Conservation (phyloP, 1,284 basidiomycete species). For the Ustilago nuda region DNA sequence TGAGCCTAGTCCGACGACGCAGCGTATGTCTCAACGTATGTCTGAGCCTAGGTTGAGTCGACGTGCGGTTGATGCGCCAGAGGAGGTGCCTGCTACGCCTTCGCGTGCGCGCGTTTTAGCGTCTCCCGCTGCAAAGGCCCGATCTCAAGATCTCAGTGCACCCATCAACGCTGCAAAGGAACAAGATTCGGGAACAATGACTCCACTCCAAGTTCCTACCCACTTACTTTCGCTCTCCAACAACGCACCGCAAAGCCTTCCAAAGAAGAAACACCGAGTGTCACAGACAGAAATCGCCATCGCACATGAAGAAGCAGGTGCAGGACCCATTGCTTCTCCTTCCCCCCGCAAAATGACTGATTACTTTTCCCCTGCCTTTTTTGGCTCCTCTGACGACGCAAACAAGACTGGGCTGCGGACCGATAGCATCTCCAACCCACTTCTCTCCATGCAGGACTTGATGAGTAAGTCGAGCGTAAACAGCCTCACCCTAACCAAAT, state of each 20-base stretch:
- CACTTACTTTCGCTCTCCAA: slow-evolving; percentile 7
- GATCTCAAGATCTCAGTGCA: background rate
- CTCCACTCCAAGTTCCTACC: slow-evolving; percentile 19
- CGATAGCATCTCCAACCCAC: slow-evolving; percentile 34
- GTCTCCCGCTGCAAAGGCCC: background rate
- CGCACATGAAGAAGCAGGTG: slow-evolving; percentile 52
- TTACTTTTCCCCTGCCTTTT: slow-evolving; percentile 24
- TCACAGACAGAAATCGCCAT: slow-evolving; percentile 43
- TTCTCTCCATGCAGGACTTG: background rate
- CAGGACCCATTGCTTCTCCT: slow-evolving; percentile 42
- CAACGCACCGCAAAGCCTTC: slow-evolving; percentile 32
- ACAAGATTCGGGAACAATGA: background rate
- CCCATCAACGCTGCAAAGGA: background rate
- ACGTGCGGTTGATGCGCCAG: slow-evolving; percentile 1
- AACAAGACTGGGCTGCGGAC: slow-evolving; percentile 10
- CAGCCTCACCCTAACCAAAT: slow-evolving; percentile 29
- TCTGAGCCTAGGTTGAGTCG: slow-evolving; percentile 24
- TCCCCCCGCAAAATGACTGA: slow-evolving; percentile 44
- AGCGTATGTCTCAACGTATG: slow-evolving; percentile 31
- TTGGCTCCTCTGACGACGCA: background rate
- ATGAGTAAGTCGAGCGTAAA: slow-evolving; percentile 7
- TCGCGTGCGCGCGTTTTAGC: slow-evolving; percentile 13
- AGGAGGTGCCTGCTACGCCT: slow-evolving; percentile 12
- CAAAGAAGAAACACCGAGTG: slow-evolving; percentile 52
- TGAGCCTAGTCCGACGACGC: slow-evolving; percentile 42